Conservation (phyloP, 2,329 filamentous ascomycete species). For the Pseudocercospora cruenta region DNA sequence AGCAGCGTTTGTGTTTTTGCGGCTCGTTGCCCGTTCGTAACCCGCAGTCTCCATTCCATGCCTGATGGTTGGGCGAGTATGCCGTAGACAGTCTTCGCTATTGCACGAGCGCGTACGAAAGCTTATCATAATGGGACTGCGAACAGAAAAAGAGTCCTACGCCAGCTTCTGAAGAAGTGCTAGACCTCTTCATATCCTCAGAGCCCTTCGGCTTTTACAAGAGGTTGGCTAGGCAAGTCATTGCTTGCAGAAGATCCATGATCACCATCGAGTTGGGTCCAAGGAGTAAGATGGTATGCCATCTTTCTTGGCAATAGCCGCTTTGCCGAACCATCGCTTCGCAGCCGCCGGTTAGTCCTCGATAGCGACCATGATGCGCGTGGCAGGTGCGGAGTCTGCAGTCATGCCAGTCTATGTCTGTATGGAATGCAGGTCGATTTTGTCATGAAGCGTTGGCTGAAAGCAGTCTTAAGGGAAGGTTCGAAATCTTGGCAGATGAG, state of each 20-base stretch:
- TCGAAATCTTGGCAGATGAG: no score
- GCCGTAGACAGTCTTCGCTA: background rate
- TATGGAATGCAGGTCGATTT: no score
- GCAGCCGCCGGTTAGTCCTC: no score
- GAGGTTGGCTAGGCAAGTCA: background rate
- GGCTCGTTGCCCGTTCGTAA: background rate
- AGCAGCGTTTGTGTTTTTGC: background rate
- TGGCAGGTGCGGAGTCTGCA: no score
- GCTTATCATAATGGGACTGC: background rate
- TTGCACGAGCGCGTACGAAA: background rate
- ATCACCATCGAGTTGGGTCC: background rate
- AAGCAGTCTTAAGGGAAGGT: no score
- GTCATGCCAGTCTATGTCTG: no score
- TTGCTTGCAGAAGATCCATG: background rate
- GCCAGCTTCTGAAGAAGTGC: background rate
- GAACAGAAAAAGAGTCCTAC: background rate
- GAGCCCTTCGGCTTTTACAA: no score
- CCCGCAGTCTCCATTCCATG: background rate
- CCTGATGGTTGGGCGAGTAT: background rate
- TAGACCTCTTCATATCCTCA: background rate
- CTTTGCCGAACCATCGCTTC: no score
- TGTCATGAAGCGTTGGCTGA: no score
- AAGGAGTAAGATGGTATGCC: background rate
- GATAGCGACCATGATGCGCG: no score
- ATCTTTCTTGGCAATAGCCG: background rate